Evolutionary conservation across 1,284 basidiomycete species (phyloP).

Genomic region (Blastosporella zonata): DNA sequence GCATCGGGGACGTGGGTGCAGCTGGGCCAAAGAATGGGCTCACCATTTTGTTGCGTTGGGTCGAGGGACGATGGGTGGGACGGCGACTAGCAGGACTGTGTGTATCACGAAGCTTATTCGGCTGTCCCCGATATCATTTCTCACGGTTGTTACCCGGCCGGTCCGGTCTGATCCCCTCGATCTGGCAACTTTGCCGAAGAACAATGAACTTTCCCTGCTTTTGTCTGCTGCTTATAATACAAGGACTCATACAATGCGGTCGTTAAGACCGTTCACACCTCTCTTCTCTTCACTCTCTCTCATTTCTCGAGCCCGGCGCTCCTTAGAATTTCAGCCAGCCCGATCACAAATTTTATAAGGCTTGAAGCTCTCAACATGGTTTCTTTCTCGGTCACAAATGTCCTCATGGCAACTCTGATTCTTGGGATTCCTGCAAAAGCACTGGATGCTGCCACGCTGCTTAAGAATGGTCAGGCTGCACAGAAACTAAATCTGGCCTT

Average conservation of each 20-base stretch:
- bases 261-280: slow-evolving; percentile 9
- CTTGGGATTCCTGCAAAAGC: slow-evolving; percentile 33
- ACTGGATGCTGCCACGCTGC: slow-evolving; percentile 36
- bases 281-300: slow-evolving; percentile 8
- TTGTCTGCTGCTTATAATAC: slow-evolving; percentile 10
- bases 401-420: slow-evolving; percentile 23
- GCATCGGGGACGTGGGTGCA: slow-evolving; percentile 3
- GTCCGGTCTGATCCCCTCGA: slow-evolving; percentile 1
- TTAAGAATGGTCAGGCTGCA: slow-evolving; percentile 45
- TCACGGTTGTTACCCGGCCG: slow-evolving; percentile 18
- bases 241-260: slow-evolving; percentile 5
- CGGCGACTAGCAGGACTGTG: slow-evolving; percentile 24
- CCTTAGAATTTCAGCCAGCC: slow-evolving; percentile 11
- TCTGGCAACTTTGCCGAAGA: not conserved
- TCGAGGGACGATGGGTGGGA: slow-evolving; percentile 35
- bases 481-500: slow-evolving; percentile 50
- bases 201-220: slow-evolving; percentile 11
- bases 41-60: slow-evolving; percentile 40
- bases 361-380: slow-evolving; percentile 22
- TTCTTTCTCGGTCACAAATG: slow-evolving; percentile 25
- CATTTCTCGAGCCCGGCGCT: slow-evolving; percentile 33
- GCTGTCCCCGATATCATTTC: slow-evolving; percentile 24
- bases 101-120: slow-evolving; percentile 18
- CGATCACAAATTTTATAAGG: slow-evolving; percentile 4
- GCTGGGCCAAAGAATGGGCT: slow-evolving; percentile 24